These are phyloP conservation scores for Lepiota brunneoincarnata DNA, from an alignment of 768 basidiomycete genomes.

Conservation along the genomic window DNA sequence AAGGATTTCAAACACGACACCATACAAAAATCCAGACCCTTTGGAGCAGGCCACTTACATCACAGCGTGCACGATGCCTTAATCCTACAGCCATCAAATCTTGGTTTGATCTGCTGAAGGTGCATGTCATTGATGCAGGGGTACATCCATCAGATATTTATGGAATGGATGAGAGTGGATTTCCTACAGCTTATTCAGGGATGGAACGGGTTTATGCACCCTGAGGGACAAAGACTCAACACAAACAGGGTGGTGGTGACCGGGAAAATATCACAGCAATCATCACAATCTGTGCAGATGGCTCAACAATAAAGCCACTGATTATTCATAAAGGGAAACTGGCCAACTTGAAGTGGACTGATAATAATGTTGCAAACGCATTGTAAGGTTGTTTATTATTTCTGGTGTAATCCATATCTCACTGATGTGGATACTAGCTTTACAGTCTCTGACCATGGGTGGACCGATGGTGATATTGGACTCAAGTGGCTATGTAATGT, in stretches of 20 bases:
- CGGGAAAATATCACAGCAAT: constrained; percentile 33
- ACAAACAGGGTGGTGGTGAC: constrained; percentile 27
- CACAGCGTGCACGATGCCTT: constrained; percentile 23
- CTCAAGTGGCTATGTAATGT: constrained; percentile 22
- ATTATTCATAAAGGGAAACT: constrained; percentile 39
- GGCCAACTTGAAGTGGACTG: constrained; percentile 25
- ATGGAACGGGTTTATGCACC: constrained; percentile 26
- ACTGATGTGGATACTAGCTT: constrained; percentile 7
- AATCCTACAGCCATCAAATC: constrained; percentile 25
- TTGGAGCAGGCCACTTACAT: constrained; percentile 30
- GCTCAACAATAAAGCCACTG: constrained; percentile 26
- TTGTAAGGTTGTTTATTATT: constrained; percentile 22
- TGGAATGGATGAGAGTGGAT: constrained; percentile 37
- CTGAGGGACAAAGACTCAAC: constrained; percentile 25
- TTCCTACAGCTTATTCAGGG: constrained; percentile 23
- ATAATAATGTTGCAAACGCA: constrained; percentile 34
- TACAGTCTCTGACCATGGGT: constrained; percentile 26
- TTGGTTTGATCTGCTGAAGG: constrained; percentile 32
- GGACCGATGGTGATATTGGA: constrained; percentile 25
- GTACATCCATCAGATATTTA: constrained; percentile 25
- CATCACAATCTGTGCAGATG: constrained; percentile 40
- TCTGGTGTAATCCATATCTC: not conserved
- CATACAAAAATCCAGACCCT: constrained; percentile 25
- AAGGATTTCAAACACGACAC: constrained; percentile 25
- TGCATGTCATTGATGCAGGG: constrained; percentile 17